Conservation (phyloP, 1,284 basidiomycete genomes). For the Malassezia equina region DNA sequence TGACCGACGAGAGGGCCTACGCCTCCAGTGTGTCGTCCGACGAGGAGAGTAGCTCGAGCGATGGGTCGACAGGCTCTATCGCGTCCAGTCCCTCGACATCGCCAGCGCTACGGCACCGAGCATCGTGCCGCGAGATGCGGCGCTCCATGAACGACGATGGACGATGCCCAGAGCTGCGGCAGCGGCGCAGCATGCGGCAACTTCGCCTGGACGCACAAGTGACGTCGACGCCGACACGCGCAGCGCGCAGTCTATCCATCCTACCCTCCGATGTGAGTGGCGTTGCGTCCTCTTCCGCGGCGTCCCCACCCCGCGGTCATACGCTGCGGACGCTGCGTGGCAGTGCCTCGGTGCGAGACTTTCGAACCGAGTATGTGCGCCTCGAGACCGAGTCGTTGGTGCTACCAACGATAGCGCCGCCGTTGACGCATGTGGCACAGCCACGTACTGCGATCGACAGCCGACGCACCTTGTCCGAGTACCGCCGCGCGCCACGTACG, state of each 20-base stretch:
- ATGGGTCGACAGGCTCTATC: neutral
- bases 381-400: neutral
- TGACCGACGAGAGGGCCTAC: neutral
- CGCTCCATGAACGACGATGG: neutral
- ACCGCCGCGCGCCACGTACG: conserved; percentile 26
- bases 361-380: conserved; percentile 10
- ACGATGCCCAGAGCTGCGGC: conserved; percentile 3
- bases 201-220: conserved; percentile 18
- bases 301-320: conserved; percentile 1
- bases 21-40: neutral
- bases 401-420: conserved; percentile 10
- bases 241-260: conserved; percentile 1
- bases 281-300: neutral
- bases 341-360: conserved; percentile 18
- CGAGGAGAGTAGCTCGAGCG: neutral
- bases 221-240: conserved; percentile 17
- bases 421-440: neutral
- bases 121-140: conserved; percentile 6
- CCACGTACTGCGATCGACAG: conserved; percentile 18
- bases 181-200: conserved; percentile 18
- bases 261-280: neutral
- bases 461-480: conserved; percentile 40
- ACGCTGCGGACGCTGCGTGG: conserved; percentile 6
- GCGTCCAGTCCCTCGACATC: neutral
- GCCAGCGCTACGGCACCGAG: conserved; percentile 1